Evolutionary conservation across 2,329 filamentous ascomycete genomes (phyloP), one percentile per base, ranked within the genome.

Genomic region (Tolypocladium sp.): DNA sequence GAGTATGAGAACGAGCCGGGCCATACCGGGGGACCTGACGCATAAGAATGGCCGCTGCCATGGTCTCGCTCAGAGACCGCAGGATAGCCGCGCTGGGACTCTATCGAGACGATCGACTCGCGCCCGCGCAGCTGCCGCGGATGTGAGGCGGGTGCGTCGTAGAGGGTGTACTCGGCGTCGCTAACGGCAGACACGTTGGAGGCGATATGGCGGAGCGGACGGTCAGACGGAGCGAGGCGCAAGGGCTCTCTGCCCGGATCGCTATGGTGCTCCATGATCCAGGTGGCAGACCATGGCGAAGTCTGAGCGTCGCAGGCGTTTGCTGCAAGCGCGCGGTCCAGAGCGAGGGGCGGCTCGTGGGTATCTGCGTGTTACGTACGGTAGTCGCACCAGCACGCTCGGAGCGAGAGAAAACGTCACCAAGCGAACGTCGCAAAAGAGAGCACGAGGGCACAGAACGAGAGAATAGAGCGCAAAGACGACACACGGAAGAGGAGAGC

Each of bases 151-250:
- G 62, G 59, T 9, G 60, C 61, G 27, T 73, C 67, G 61, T 72
- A 68, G 8, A 66, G 64, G 57, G 61, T 64, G 41, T 66, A 60
- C 33, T 68, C 64, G 56, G 61, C 55, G 59, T 70, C 71, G 60
- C 62, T 68, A 58, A 70, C 64, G n/a, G 72, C 64, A 38, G 73
- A 71, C 61, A 74, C 59, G 62, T 65, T 71, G 41, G 74, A 75
- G 49, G 69, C 63, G 41, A 66, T 66, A 59, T 73, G 73, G 46
- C 62, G 66, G 44, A 74, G 64, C 51, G 64, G 53, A 15, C 63
- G 64, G 46, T 25, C 37, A 27, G 61, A 33, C 57, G 59, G 2
- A 22, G 35, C 7, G 9, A 22, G 37, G 55, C 64, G 64, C 61
- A 63, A 67, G 61, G 68, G 66, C 62, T 73, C 65, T 59, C 65